These are phyloP conservation scores for Cephaloascus fragrans DNA, from an alignment of 805 yeast species.

Conservation along the genomic window DNA sequence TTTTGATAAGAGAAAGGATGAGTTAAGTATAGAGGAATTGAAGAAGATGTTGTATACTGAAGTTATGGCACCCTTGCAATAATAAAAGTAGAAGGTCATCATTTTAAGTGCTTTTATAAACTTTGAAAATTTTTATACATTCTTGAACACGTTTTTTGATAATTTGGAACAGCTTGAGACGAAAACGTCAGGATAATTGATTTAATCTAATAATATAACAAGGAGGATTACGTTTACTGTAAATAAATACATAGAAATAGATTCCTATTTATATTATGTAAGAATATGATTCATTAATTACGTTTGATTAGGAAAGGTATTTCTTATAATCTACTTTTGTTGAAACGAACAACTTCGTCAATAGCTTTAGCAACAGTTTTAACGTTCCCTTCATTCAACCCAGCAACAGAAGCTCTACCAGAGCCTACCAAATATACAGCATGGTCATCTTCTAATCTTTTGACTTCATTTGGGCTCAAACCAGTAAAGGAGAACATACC, in stretches of 20 bases:
- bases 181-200: no score
- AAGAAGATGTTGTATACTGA: slow-evolving; percentile 74
- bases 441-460: slow-evolving; percentile 63
- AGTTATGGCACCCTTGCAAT: slow-evolving; percentile 45
- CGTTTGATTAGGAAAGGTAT: no score
- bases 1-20: slow-evolving; percentile 79
- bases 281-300: no score
- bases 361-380: slow-evolving; percentile 71
- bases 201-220: no score
- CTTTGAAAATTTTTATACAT: no score
- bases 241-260: no score
- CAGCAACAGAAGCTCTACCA: slow-evolving; percentile 93
- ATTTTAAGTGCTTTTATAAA: no score
- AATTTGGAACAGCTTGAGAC: no score
- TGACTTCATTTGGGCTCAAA: slow-evolving; percentile 64
- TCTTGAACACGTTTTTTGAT: no score
- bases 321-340: not conserved
- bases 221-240: no score
- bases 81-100: not conserved
- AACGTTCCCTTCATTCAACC: slow-evolving; percentile 73
- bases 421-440: slow-evolving; percentile 73
- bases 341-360: slow-evolving; percentile 57
- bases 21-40: slow-evolving; percentile 64
- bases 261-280: no score
- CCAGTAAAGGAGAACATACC: slow-evolving; percentile 99